These are phyloP conservation scores for Cardamine resedifolia DNA, from an alignment of 345 rosid species.

Conservation along the genomic window DNA sequence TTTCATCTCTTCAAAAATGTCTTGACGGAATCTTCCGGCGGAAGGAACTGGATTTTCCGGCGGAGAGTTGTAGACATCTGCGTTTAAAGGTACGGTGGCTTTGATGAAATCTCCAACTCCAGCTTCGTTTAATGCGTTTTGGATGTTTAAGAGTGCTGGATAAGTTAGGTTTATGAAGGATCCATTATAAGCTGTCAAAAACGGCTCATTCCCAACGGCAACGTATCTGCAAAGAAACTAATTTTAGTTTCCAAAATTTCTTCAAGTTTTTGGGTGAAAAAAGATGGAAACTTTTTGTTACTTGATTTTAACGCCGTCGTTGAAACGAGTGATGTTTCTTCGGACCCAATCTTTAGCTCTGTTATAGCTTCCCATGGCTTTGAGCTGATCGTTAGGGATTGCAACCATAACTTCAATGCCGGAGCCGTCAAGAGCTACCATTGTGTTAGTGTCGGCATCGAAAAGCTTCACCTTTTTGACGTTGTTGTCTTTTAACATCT, in stretches of 20 bases:
- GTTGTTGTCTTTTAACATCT: slow-evolving; percentile 78
- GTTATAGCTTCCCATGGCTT: slow-evolving; percentile 50
- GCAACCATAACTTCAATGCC: slow-evolving; percentile 92
- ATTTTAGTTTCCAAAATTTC: background rate
- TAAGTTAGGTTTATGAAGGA: slow-evolving; percentile 63
- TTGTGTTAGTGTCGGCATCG: slow-evolving; percentile 62
- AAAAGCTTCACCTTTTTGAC: slow-evolving; percentile 83
- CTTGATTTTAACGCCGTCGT: slow-evolving; percentile 75
- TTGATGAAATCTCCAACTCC: slow-evolving; percentile 67
- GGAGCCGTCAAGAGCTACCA: slow-evolving; percentile 72
- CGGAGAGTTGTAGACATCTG: slow-evolving; percentile 80
- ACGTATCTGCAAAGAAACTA: slow-evolving; percentile 57
- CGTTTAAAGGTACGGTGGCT: slow-evolving; percentile 86
- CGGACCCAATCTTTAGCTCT: slow-evolving; percentile 71
- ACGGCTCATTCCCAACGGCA: slow-evolving; percentile 93
- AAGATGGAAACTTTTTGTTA: slow-evolving; percentile 21
- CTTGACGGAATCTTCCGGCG: slow-evolving; percentile 70
- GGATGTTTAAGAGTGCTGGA: slow-evolving; percentile 89
- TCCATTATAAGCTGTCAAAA: slow-evolving; percentile 71
- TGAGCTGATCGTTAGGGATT: slow-evolving; percentile 84
- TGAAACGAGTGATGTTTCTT: slow-evolving; percentile 64
- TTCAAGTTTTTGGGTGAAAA: slow-evolving; percentile 3
- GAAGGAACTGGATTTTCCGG: slow-evolving; percentile 61
- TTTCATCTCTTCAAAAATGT: slow-evolving; percentile 58
- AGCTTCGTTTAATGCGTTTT: slow-evolving; percentile 79